Conservation (phyloP, 2,329 filamentous ascomycete species). For the Cladophialophora exuberans region DNA sequence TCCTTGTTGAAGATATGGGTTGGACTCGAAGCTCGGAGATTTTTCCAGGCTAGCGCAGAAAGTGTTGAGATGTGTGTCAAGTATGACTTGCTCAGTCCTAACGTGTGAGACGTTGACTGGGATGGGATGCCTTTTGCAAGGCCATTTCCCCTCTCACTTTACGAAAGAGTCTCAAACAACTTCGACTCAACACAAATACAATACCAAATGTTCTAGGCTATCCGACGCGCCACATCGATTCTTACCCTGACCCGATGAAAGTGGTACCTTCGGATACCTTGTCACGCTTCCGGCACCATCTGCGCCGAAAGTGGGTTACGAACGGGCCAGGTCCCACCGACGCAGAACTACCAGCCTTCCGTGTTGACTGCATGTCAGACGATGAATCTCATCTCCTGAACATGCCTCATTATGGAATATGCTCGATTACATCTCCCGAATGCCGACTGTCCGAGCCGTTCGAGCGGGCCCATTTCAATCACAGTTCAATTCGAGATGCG, state of each 20-base stretch:
- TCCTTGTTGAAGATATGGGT: constrained; percentile 91
- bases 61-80: constrained; percentile 89
- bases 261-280: too few relatives aligned
- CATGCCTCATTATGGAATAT: too few relatives aligned
- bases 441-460: neutral
- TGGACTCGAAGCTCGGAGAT: constrained; percentile 83
- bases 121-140: neutral
- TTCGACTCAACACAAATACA: neutral
- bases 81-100: constrained; percentile 74
- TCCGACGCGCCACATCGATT: too few relatives aligned
- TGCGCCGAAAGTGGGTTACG: neutral
- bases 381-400: too few relatives aligned
- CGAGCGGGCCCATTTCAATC: too few relatives aligned
- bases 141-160: neutral
- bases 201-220: too few relatives aligned
- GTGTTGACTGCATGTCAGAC: too few relatives aligned
- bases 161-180: neutral
- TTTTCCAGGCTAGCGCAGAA: constrained; percentile 87
- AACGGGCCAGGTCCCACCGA: neutral
- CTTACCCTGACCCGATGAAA: neutral
- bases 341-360: neutral
- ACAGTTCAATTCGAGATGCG: neutral
- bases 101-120: too few relatives aligned
- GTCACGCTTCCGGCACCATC: neutral
- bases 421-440: too few relatives aligned